Evolutionary conservation across 2,329 filamentous ascomycete species (phyloP).

Genomic region (Fusarium pseudonygamai): DNA sequence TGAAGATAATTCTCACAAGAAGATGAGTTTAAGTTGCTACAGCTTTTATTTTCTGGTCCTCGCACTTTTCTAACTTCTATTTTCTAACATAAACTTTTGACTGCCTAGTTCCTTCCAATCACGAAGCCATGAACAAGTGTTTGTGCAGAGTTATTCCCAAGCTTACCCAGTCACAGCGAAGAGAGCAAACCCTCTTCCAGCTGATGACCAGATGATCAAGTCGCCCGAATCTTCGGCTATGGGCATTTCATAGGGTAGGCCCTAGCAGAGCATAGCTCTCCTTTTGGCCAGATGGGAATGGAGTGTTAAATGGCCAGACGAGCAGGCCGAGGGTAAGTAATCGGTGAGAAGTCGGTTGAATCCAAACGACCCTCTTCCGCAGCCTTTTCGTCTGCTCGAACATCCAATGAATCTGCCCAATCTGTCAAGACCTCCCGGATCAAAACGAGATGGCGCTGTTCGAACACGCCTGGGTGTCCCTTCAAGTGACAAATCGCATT

Average conservation of each 20-base stretch:
- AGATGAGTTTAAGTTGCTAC: not conserved
- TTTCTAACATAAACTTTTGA: not conserved
- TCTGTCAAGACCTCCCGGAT: not conserved
- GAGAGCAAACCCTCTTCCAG: not conserved
- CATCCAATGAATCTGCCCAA: not conserved
- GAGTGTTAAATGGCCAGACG: not conserved
- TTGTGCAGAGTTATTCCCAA: not conserved
- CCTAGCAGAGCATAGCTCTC: not conserved
- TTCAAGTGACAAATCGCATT: not conserved
- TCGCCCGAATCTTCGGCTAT: too few relatives aligned
- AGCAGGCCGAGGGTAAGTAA: not conserved
- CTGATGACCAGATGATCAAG: not conserved
- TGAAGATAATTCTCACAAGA: not conserved
- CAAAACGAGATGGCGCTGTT: not conserved
- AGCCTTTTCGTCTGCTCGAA: not conserved
- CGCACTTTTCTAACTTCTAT: not conserved
- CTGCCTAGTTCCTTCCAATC: not conserved
- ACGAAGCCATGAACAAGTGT: not conserved
- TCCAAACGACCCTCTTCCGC: not conserved
- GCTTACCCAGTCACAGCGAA: not conserved
- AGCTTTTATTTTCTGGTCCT: not conserved
- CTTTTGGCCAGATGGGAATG: rapidly evolving
- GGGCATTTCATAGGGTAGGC: not conserved
- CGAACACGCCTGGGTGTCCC: not conserved
- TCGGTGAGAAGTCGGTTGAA: not conserved